Conservation (phyloP, 371 early-diverging fungal genomes). For the Umbelopsis sp. region DNA sequence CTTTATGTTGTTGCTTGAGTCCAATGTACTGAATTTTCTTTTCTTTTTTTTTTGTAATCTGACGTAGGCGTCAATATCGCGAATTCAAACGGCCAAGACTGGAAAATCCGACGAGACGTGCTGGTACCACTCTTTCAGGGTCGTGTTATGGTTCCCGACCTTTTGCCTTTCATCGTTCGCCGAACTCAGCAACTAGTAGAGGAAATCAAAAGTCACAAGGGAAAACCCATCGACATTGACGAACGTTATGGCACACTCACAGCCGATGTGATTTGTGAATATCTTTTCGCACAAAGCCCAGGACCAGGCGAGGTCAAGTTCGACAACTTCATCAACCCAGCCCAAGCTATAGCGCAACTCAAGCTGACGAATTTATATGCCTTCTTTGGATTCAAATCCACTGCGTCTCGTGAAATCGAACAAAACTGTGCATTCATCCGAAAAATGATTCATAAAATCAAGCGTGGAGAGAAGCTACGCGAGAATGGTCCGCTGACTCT, state of each 20-base stretch:
- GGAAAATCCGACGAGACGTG: constrained; percentile 15
- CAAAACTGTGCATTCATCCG: neutral
- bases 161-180: neutral
- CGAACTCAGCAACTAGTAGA: neutral
- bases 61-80: neutral
- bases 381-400: neutral
- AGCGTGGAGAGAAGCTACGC: neutral
- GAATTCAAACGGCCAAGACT: neutral
- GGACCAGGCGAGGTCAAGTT: neutral
- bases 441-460: neutral
- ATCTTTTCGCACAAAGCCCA: constrained; percentile 7
- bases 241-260: neutral
- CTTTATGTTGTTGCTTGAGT: too few species aligned
- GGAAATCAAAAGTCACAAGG: neutral
- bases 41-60: too few species aligned
- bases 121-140: constrained; percentile 16
- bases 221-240: constrained; percentile 4
- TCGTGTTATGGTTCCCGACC: neutral
- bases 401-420: neutral
- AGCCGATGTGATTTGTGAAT: constrained; percentile 17
- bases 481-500: neutral
- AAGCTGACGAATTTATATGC: neutral
- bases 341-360: neutral
- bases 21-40: too few species aligned
- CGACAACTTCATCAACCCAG: neutral